These are phyloP conservation scores for Hippophae gyantsensis DNA, from an alignment of 306 rosid genomes.

Conservation along the genomic window DNA sequence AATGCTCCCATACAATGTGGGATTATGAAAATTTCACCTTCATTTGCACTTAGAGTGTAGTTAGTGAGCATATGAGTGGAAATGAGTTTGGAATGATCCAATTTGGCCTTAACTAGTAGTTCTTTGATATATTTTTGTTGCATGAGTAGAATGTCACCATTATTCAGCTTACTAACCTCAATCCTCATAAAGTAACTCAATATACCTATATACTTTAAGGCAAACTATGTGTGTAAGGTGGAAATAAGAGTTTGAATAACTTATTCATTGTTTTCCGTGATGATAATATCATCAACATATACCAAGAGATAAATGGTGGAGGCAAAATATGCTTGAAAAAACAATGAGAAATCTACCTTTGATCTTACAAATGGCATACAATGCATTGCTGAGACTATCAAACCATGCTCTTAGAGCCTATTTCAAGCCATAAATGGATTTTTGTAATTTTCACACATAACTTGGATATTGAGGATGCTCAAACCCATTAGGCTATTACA, in stretches of 20 bases:
- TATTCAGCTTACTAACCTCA: not conserved
- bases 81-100: not conserved
- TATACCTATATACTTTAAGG: not conserved
- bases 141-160: not conserved
- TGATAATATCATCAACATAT: not conserved
- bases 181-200: not conserved
- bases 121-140: not conserved
- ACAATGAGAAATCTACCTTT: not conserved
- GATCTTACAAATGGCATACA: not conserved
- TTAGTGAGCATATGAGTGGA: not conserved
- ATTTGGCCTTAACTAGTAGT: not conserved
- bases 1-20: too few species aligned
- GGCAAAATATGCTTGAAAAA: too few species aligned
- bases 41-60: not conserved
- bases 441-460: not conserved
- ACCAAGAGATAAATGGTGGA: not conserved
- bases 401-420: not conserved
- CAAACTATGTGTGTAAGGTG: not conserved
- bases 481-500: not conserved
- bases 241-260: not conserved
- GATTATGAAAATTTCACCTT: not conserved
- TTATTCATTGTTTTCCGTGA: not conserved
- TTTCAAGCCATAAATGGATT: not conserved
- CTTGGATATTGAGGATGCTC: not conserved
- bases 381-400: not conserved